Base-by-base conservation (phyloP, 805 yeast genomes). In the Candida peoriensis region DNA sequence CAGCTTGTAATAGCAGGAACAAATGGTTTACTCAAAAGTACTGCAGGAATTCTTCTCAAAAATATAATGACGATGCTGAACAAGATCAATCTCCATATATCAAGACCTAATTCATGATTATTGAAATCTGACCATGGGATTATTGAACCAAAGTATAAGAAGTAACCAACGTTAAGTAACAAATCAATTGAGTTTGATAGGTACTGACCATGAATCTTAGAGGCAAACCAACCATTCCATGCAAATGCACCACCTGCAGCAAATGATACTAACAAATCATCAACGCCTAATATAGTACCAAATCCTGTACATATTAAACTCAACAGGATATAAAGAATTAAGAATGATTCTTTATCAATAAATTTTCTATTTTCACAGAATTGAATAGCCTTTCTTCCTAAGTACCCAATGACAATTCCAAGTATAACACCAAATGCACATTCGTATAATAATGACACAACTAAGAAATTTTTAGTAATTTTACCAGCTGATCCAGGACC, bases 181-280 rank as follows among this genome's bases (percentile, higher is more conserved):
- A 86, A 64, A 55, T 87, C 96, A 44, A 87, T 83, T n/a, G 87
- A 93, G 32, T 87, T 82, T n/a, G 95, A 83, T 2, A 87, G 85
- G 50, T 85, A 87, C 12, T 87, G 71, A 47, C 83, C 95, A 48
- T 83, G 89, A 0, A 94, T 86, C 47, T 78, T 78, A 36, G 65
- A 68, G 13, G 93, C 78, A 59, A 85, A 86, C 77, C 87, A 76
- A 8, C 95, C 95, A 55, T 85, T 88, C 96, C 96, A 88, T 1
- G 94, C 75, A 57, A 88, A 88, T 4, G 96, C 84, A 4, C 95
- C 78, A 14, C 96, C 96, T 0, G 96, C 96, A 4, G 94, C 80
- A 60, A 88, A 88, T 4, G 95, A 78, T 2, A 83, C 94, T 42
- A 88, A 69, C 49, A 88, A 69, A 59, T 88, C 96, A 56, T 88